A percentile compares a stretch with the other conserved stretches of the same genome.
Evolutionary conservation across 306 rosid species (phyloP).

Genomic region (Mucuna pruriens): DNA sequence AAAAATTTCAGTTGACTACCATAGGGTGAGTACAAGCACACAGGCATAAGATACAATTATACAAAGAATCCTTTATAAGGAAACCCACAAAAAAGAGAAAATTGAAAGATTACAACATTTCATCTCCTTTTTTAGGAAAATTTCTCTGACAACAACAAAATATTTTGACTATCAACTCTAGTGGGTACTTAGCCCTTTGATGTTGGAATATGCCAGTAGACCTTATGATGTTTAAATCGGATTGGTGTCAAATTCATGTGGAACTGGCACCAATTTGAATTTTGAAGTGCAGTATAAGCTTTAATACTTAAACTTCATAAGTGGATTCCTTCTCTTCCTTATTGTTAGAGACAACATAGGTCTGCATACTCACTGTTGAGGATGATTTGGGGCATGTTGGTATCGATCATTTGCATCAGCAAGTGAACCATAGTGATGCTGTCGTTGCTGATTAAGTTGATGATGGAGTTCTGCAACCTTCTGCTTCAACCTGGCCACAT

Average conservation of each 20-base stretch:
- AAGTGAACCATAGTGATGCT: slow-evolving; percentile 91
- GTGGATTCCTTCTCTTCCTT: background rate
- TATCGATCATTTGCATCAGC: slow-evolving; percentile 85
- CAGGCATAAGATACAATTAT: background rate
- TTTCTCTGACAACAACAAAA: background rate
- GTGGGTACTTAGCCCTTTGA: background rate
- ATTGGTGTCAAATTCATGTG: slow-evolving; percentile 7
- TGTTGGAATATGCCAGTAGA: slow-evolving; percentile 4
- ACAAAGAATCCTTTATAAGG: background rate
- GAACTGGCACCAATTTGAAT: slow-evolving; percentile 10
- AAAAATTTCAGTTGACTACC: background rate
- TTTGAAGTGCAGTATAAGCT: slow-evolving; percentile 12
- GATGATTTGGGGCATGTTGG: slow-evolving; percentile 78
- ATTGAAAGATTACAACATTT: background rate
- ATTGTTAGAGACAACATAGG: slow-evolving; percentile 4
- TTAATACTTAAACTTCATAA: background rate
- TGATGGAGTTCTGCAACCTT: slow-evolving; percentile 98
- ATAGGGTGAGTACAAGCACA: background rate
- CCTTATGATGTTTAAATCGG: background rate
- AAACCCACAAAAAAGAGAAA: slow-evolving; percentile 17
- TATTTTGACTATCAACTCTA: slow-evolving; percentile 4
- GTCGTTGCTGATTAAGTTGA: slow-evolving; percentile 96
- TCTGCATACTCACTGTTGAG: slow-evolving; percentile 83
- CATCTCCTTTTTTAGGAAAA: background rate
- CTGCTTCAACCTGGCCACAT: slow-evolving; percentile 97